Conservation (phyloP, 306 rosid genomes). For the Dryas alaskensis region DNA sequence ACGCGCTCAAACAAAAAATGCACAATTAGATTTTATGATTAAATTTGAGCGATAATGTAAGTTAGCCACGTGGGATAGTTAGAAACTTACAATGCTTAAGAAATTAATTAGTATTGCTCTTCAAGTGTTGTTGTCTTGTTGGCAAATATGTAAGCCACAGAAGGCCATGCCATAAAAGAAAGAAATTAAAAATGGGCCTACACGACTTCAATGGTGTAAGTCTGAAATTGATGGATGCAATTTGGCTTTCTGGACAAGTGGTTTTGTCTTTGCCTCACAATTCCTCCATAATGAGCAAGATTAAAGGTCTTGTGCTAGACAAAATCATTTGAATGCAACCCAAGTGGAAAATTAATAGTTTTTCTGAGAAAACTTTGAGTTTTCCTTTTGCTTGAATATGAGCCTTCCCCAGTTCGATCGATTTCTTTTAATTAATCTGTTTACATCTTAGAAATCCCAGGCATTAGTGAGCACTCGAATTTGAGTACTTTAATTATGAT, state of each 20-base stretch:
- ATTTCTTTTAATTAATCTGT: neutral
- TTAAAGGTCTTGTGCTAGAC: slow-evolving; percentile 4
- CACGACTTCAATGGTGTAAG: neutral
- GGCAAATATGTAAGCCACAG: no score
- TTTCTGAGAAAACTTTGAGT: neutral
- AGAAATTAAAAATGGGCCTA: no score
- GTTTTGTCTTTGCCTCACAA: neutral
- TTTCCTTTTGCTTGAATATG: neutral
- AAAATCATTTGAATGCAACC: slow-evolving; percentile 1
- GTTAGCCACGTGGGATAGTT: no score
- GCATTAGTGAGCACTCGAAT: neutral
- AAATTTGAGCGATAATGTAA: no score
- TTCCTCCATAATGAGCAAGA: neutral
- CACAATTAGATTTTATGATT: no score
- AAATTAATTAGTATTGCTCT: no score
- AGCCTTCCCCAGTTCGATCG: neutral
- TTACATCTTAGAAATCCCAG: neutral
- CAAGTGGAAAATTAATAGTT: neutral
- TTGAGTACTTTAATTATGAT: neutral
- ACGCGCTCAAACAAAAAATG: no score
- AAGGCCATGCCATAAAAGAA: no score
- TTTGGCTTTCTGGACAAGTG: neutral
- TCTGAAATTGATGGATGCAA: neutral
- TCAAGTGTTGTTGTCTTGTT: no score
- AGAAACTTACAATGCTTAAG: no score